Evolutionary conservation across 345 rosid genomes (phyloP).

Genomic region (Draba incana): DNA sequence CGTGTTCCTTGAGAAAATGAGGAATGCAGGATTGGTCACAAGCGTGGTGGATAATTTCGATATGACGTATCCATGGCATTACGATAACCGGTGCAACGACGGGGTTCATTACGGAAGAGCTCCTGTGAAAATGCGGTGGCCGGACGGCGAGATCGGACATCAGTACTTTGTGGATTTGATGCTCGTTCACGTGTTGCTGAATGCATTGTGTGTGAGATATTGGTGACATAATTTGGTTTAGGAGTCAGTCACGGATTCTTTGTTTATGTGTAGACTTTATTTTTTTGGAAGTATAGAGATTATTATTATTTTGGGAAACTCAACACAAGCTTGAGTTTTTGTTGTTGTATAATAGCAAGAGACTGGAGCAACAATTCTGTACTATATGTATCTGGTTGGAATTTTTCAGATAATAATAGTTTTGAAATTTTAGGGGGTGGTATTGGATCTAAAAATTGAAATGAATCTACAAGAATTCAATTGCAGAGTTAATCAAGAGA

Average conservation of each 20-base stretch:
- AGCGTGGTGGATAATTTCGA: slow-evolving; percentile 86
- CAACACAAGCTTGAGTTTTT: slow-evolving; percentile 12
- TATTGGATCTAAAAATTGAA: too few species aligned
- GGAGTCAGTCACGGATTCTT: slow-evolving; percentile 36
- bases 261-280: slow-evolving; percentile 25
- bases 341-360: slow-evolving; percentile 27
- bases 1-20: slow-evolving; percentile 70
- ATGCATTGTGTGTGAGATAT: slow-evolving; percentile 60
- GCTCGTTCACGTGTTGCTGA: slow-evolving; percentile 86
- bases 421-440: too few species aligned
- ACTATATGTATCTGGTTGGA: slow-evolving; percentile 9
- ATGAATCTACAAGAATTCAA: too few species aligned
- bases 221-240: slow-evolving; percentile 7
- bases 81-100: slow-evolving; percentile 81
- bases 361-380: slow-evolving; percentile 21
- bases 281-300: slow-evolving; percentile 20
- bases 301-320: slow-evolving; percentile 26
- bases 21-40: slow-evolving; percentile 58
- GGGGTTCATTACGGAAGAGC: slow-evolving; percentile 97
- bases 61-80: slow-evolving; percentile 96
- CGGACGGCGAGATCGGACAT: slow-evolving; percentile 93
- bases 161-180: slow-evolving; percentile 97
- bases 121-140: slow-evolving; percentile 81
- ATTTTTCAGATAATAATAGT: slow-evolving; percentile 12
- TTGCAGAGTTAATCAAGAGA: too few species aligned